Evolutionary conservation across 805 yeast genomes (phyloP).

Genomic region (Pichia phayaonensis): DNA sequence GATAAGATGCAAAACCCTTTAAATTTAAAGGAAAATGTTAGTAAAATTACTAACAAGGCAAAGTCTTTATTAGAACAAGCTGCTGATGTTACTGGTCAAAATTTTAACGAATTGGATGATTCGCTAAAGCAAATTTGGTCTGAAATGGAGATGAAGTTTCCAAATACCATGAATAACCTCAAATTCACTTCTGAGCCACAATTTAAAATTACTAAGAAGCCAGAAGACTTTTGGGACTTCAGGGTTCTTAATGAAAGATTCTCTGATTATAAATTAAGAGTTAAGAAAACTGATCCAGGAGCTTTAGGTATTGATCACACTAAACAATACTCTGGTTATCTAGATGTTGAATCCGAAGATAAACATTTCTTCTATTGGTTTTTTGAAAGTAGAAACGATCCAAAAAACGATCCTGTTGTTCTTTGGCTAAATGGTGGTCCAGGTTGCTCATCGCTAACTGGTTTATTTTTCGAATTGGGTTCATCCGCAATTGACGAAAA

Average conservation of each 20-base stretch:
- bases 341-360: conserved; percentile 59
- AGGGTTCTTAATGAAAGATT: conserved; percentile 29
- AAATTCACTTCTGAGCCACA: conserved; percentile 45
- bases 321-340: conserved; percentile 66
- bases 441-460: conserved; percentile 89
- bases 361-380: conserved; percentile 92
- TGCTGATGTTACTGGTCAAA: conserved; percentile 43
- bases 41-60: conserved; percentile 8
- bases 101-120: conserved; percentile 39
- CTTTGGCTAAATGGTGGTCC: conserved; percentile 95
- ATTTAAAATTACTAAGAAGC: conserved; percentile 28
- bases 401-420: conserved; percentile 75
- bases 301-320: conserved; percentile 53
- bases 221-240: conserved; percentile 29
- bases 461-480: conserved; percentile 86
- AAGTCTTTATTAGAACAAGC: conserved; percentile 33
- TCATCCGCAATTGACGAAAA: conserved; percentile 66
- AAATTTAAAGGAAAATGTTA: background rate
- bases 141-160: conserved; percentile 55
- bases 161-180: conserved; percentile 44
- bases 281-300: conserved; percentile 40
- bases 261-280: conserved; percentile 42
- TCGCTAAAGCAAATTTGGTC: conserved; percentile 51
- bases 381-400: conserved; percentile 87
- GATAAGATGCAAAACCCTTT: conserved; percentile 8